phyloP scores from a whole-genome alignment of 1,284 basidiomycete species.

The Papiliotrema fonsecae region DNA sequence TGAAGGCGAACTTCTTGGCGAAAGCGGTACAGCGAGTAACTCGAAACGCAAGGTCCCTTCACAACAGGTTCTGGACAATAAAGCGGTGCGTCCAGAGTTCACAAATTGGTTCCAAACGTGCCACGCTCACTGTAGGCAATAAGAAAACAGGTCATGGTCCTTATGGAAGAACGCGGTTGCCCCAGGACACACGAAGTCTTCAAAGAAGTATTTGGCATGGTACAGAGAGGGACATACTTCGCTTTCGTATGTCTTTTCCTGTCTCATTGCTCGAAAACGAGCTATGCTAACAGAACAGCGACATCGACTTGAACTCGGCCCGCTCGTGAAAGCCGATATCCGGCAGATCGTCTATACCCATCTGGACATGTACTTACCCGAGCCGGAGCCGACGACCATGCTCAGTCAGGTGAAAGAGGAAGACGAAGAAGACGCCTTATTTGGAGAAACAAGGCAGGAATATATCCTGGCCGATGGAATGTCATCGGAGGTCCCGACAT shows the following conservation, averaged over 20 bases:
- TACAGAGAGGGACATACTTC: constrained; percentile 41
- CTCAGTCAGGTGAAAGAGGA: constrained; percentile 1
- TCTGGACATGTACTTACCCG: constrained; percentile 42
- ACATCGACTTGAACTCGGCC: constrained; percentile 12
- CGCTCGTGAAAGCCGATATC: constrained; percentile 29
- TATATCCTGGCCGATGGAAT: neutral
- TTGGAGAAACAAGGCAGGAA: neutral
- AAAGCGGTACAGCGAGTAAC: too few species aligned
- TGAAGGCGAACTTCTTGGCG: too few species aligned
- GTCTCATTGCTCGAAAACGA: too few species aligned
- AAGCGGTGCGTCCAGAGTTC: constrained; percentile 31
- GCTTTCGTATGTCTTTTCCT: constrained; percentile 35
- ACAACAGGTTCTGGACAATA: constrained; percentile 40
- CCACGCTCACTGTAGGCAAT: constrained; percentile 21
- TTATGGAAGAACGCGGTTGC: constrained; percentile 31
- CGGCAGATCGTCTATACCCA: constrained; percentile 31
- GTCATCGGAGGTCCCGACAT: neutral
- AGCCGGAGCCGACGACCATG: neutral
- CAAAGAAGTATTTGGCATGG: constrained; percentile 42
- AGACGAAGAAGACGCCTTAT: neutral
- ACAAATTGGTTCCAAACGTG: neutral
- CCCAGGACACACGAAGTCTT: constrained; percentile 30
- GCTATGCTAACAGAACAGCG: neutral
- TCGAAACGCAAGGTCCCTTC: too few species aligned
- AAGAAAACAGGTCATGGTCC: constrained; percentile 35